phyloP scores from a whole-genome alignment of 768 basidiomycete species.

The Leccinum subtestaceum region DNA sequence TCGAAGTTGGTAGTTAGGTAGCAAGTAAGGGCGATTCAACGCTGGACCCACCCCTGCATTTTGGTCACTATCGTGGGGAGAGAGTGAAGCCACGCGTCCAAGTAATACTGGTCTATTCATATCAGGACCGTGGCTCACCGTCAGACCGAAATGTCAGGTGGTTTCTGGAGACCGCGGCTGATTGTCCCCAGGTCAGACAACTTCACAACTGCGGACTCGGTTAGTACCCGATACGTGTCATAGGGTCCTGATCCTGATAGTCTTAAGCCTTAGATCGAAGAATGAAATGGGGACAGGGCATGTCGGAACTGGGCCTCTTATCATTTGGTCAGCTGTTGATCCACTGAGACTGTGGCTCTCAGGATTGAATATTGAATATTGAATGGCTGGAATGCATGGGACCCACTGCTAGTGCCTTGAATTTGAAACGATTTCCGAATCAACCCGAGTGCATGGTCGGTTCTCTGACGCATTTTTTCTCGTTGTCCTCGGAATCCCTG shows the following conservation, averaged over 20 bases:
- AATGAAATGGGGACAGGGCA: neutral
- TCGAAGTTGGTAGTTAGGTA: neutral
- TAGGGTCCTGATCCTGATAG: neutral
- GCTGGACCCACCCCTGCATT: neutral
- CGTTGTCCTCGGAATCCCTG: conserved; percentile 9
- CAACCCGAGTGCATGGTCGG: neutral
- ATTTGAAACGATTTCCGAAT: conserved; percentile 4
- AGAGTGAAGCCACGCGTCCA: neutral
- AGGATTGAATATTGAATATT: neutral
- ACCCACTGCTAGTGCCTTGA: neutral
- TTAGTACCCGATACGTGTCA: neutral
- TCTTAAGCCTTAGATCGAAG: neutral
- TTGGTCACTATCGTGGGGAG: neutral
- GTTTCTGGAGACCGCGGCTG: neutral
- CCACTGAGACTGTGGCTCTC: neutral
- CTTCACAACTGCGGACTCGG: neutral
- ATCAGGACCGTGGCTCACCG: neutral
- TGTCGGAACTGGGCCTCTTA: neutral
- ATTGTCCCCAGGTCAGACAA: neutral
- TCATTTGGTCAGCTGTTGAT: neutral
- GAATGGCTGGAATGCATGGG: neutral
- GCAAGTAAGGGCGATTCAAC: neutral
- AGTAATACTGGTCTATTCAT: neutral
- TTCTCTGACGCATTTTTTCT: neutral
- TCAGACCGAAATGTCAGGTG: neutral